Base-by-base conservation (phyloP, 345 rosid species). In the Litchi chinensis region DNA sequence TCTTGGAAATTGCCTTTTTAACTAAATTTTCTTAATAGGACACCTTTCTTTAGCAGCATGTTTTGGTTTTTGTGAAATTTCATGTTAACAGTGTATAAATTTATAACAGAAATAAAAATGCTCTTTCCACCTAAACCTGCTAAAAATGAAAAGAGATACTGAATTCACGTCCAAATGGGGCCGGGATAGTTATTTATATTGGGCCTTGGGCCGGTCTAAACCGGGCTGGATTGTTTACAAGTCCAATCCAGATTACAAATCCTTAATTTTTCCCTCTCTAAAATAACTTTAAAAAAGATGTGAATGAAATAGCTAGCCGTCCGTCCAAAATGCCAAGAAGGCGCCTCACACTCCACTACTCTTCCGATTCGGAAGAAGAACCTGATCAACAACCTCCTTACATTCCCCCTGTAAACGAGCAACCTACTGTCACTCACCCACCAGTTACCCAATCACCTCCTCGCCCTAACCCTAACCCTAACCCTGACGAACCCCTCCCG, bases 361-460 rank as follows among this genome's bases (percentile, higher is more conserved):
- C 77, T 64, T 89, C 95, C 71, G 88, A 83, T 21, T 92, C 88
- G 7, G 98, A 89, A 41, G 91, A 76, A 18, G 85, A 80, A 22
- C 24, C 22, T 5, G 64, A 75, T 43, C 82, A n/a, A 46, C 87
- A 68, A 39, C 67, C 5, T 26, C 63, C 37, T 32, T 3, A 59
- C 43, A 50, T 56, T 72, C 73, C 28, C 7, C 21, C 26, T 54
- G 76, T 50, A 48, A 68, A 70, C 16, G 78, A 24, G 70, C 63
- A 75, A 44, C 11, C 73, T 41, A 66, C 77, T 66, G 56, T 44
- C 74, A 39, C 76, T 77, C 32, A 63, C 15, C 86, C 77, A 32
- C 77, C 80, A 22, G 81, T 77, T 28, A 44, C 69, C 8, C 44
- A 70, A 40, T 81, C 80, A 8, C 75, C 68, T 48, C 79, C 75